phyloP scores from a whole-genome alignment of 2,329 filamentous ascomycete species.

The Fusarium nurragi region DNA sequence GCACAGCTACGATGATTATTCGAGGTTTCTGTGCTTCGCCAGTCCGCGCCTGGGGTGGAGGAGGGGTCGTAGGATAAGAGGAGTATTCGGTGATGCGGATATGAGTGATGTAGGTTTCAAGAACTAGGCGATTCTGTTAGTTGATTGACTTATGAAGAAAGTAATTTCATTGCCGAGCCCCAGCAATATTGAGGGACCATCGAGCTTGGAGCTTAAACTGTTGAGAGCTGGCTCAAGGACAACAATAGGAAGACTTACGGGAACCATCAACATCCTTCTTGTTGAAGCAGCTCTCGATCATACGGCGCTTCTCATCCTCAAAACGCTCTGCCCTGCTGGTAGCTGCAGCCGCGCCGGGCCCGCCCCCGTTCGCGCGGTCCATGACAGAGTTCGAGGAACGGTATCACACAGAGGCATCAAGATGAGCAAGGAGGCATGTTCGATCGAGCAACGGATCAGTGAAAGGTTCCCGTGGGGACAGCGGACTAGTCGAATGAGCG shows the following conservation, averaged over 20 bases:
- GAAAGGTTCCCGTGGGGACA: neutral
- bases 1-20: constrained; percentile 91
- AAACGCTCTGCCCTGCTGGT: constrained; percentile 77
- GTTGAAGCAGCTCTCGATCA: constrained; percentile 92
- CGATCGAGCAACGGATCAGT: constrained; percentile 19
- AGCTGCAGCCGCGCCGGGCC: constrained; percentile 49
- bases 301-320: constrained; percentile 95
- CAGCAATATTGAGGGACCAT: neutral
- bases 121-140: constrained; percentile 43
- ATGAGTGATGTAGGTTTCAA: constrained; percentile 97
- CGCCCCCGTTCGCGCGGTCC: constrained; percentile 54
- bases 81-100: constrained; percentile 91
- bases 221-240: constrained; percentile 5
- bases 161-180: neutral
- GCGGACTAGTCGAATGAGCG: neutral
- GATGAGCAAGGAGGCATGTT: constrained; percentile 46
- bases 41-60: constrained; percentile 78
- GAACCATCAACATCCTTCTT: constrained; percentile 90
- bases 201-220: neutral
- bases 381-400: constrained; percentile 43
- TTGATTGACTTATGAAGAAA: neutral
- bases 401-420: constrained; percentile 41
- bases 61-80: constrained; percentile 81
- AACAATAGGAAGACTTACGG: constrained; percentile 64
- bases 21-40: constrained; percentile 84